Conservation (phyloP, 352 stramenopile species). For the Phytophthora nicotianae region DNA sequence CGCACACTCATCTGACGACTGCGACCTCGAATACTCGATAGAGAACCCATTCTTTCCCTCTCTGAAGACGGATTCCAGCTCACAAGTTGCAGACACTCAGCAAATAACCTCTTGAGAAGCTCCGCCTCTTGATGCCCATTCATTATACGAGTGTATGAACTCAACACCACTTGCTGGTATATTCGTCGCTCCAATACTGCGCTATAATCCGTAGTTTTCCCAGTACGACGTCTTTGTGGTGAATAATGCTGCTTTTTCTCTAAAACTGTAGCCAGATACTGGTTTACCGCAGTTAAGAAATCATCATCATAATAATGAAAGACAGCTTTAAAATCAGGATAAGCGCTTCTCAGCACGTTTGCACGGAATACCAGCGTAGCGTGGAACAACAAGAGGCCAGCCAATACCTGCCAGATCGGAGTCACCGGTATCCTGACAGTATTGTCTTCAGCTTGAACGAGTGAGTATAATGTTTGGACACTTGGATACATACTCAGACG, state of each 20-base stretch:
- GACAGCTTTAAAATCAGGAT: conserved; percentile 1
- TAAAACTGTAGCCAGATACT: conserved; percentile 9
- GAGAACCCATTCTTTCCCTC: neutral
- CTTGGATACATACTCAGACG: conserved; percentile 39
- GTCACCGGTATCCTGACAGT: neutral
- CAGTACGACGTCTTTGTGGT: conserved; percentile 6
- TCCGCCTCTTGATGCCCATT: conserved; percentile 21
- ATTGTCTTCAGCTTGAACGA: conserved; percentile 17
- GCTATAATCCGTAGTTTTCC: neutral
- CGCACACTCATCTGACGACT: conserved; percentile 23
- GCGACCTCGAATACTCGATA: conserved; percentile 3
- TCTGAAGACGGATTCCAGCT: conserved; percentile 5
- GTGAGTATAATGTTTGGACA: conserved; percentile 10
- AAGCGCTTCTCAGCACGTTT: conserved; percentile 14
- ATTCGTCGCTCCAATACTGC: conserved; percentile 14
- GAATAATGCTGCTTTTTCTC: conserved; percentile 16
- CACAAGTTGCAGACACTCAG: conserved; percentile 28
- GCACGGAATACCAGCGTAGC: conserved; percentile 31
- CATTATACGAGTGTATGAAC: conserved; percentile 24
- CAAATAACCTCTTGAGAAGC: conserved; percentile 25
- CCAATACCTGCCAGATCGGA: conserved; percentile 39
- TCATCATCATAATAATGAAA: conserved; percentile 26
- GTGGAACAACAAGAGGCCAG: conserved; percentile 52
- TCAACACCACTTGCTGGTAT: conserved; percentile 31
- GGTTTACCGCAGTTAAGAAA: conserved; percentile 36